Percentiles rank a stretch among this genome's conserved stretches.
These are phyloP conservation scores for Nakaseomyces glabratus DNA, from an alignment of 1,139 yeast species.

Conservation along the genomic window DNA sequence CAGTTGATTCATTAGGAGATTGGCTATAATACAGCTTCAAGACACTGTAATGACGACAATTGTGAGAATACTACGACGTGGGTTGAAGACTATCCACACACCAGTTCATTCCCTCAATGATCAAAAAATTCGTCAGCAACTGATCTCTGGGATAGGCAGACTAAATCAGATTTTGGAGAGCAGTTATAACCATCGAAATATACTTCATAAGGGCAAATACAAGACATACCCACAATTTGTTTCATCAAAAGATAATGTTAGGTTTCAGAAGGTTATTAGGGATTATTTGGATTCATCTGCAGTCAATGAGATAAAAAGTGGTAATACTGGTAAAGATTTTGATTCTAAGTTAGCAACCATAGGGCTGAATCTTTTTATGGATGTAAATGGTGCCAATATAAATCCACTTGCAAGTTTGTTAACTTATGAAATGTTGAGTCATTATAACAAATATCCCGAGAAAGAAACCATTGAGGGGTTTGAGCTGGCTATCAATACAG, in stretches of 20 bases:
- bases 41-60: neutral
- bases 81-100: constrained; percentile 25
- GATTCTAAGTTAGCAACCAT: constrained; percentile 19
- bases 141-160: constrained; percentile 16
- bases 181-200: constrained; percentile 17
- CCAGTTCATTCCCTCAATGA: constrained; percentile 18
- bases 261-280: constrained; percentile 17
- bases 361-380: constrained; percentile 24
- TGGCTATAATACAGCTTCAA: no score
- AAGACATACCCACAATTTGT: constrained; percentile 20
- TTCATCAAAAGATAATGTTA: constrained; percentile 18
- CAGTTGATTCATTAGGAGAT: no score
- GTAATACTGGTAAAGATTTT: constrained; percentile 9
- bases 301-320: constrained; percentile 13
- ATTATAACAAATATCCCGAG: constrained; percentile 16
- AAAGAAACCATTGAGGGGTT: constrained; percentile 15
- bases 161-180: constrained; percentile 19
- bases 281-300: constrained; percentile 20
- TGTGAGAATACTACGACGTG: constrained; percentile 8
- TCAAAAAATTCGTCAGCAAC: constrained; percentile 10
- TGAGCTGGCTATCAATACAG: constrained; percentile 11
- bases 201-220: constrained; percentile 23
- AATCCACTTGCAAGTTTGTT: constrained; percentile 20
- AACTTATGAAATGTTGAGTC: constrained; percentile 14
- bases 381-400: constrained; percentile 16